A percentile compares a stretch with the other conserved stretches of the same genome.
Evolutionary conservation across 768 basidiomycete species (phyloP).

Genomic region (Daedaleopsis sinensis): DNA sequence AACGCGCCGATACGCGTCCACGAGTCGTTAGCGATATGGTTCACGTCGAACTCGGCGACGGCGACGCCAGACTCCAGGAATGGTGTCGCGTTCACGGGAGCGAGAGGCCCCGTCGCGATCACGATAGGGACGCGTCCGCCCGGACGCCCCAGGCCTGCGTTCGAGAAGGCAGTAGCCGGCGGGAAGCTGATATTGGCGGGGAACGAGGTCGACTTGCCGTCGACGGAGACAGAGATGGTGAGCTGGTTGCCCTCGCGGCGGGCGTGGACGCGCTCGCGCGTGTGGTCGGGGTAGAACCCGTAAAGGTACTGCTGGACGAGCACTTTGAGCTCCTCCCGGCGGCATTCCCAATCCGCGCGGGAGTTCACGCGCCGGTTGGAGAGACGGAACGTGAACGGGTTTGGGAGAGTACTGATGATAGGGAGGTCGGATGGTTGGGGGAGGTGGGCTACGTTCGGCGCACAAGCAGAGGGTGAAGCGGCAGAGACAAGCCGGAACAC

Average conservation of each 20-base stretch:
- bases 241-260: constrained; percentile 4
- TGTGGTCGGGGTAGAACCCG: constrained; percentile 11
- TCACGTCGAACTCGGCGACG: constrained; percentile 7
- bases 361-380: constrained; percentile 7
- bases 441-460: background rate
- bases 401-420: constrained; percentile 7
- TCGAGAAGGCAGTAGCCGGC: background rate
- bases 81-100: background rate
- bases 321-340: constrained; percentile 9
- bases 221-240: constrained; percentile 2
- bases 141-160: background rate
- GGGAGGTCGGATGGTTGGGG: constrained; percentile 10
- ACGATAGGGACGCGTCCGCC: constrained; percentile 3
- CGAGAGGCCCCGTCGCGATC: constrained; percentile 5
- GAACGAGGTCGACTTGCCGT: background rate
- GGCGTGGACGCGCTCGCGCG: constrained; percentile 3
- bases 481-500: background rate
- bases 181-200: constrained; percentile 7
- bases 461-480: background rate
- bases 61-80: constrained; percentile 14
- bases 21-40: constrained; percentile 7
- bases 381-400: constrained; percentile 13
- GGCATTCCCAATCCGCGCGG: constrained; percentile 13
- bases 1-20: constrained; percentile 4
- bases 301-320: constrained; percentile 12